Evolutionary conservation across 345 rosid species (phyloP), one percentile per base, ranked within the genome.

Genomic region (Hibiscus mutabilis): DNA sequence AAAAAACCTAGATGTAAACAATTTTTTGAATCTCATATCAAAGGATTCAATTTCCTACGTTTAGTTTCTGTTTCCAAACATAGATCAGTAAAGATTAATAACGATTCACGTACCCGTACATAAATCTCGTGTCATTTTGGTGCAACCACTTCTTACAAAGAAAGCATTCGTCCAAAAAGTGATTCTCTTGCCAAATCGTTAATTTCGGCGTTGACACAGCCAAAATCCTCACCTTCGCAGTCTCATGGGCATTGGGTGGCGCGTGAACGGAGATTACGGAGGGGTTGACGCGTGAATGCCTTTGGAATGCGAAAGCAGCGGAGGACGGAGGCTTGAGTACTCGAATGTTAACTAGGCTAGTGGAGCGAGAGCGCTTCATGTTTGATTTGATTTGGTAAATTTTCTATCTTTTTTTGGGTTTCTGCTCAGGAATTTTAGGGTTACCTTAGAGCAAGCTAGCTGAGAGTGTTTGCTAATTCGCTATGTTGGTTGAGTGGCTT

Each of bases 291-390:
- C 3, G 29, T 33, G 46, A 24, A 14, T 47, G 60, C 75, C 73
- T 15, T 19, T 51, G 68, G 7, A 21, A 15, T 10, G 59, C 59
- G 5, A 55, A 67, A 9, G 59, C 42, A 63, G 55, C 71, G 19
- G 31, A 18, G 33, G 65, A 51, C 25, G 27, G 71, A 33, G 67
- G 73, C 18, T 42, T 65, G 60, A 64, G 6, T 15, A 79, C 51
- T 35, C n/a, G 73, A 6, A 59, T 25, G 55, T 73, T 72, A 59
- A n/a, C 47, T 53, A 72, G 69, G 77, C 73, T 70, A 52, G 68
- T 46, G 35, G 85, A 81, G 16, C 73, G 71, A 16, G 78, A 72
- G 29, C 84, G 82, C 76, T 84, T 84, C 76, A 75, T 76, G 68
- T 22, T 51, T n/a, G 56, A n/a, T 55, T 22, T 24, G 18, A 21